Base-by-base conservation (phyloP, 148 eudicot species). In the Mesembryanthemum crystallinum region DNA sequence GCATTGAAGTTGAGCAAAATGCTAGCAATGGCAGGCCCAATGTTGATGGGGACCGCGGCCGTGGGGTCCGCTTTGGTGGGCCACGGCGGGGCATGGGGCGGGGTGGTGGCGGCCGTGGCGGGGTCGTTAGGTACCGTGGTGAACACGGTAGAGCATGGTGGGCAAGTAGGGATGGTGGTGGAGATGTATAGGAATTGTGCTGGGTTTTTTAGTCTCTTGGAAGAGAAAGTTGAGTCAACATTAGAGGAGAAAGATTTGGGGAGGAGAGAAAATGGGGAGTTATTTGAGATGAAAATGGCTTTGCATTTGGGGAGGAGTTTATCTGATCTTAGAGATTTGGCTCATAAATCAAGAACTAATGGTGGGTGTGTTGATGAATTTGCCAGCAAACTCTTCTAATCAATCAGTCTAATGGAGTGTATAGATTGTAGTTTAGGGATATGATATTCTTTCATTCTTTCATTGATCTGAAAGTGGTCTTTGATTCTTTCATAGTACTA, bases 121-220 rank as follows among this genome's bases (percentile, higher is more conserved):
- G 77, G 89, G 77, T 52, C 80, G 74, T 5, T 77, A 61, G 72
- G 78, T 21, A 59, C 67, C 42, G 80, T 84, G 54, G 88, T 84
- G 70, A 87, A 81, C 68, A 77, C 80, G 12, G 25, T 89, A 25
- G 84, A 87, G 79, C 93, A 87, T 79, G 96, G 96, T 25, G 92
- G 89, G 1, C 96, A 89, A 77, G 91, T 91, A 51, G 96, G 92
- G 64, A 89, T 91, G 92, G 91, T 87, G 74, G 74, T 86, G 73
- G 92, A 91, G 79, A 89, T 91, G 96, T 89, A 89, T 42, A 83
- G 92, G 59, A 86, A 87, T 71, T 83, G 83, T 73, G 93, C 86
- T 9, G 93, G 93, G 2, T 89, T 83, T 52, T 91, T 88, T 45
- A 71, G 75, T 51, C 71, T 73, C 6, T 51, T 91, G 80, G 85